These are phyloP conservation scores for Aspergillus eucalypticola DNA, from an alignment of 2,329 filamentous ascomycete genomes.

Conservation along the genomic window DNA sequence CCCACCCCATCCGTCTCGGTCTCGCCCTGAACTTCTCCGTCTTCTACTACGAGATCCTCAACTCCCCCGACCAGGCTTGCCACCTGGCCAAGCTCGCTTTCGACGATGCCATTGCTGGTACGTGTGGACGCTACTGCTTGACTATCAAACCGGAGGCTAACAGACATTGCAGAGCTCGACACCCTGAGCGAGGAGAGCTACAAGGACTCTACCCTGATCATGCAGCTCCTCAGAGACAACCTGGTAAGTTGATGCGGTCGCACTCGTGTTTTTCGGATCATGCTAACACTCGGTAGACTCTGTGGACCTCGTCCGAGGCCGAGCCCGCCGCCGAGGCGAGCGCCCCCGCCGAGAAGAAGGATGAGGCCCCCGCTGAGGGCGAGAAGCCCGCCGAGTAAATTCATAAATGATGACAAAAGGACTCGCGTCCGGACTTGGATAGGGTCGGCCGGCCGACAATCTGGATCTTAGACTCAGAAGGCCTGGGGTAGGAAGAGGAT, in stretches of 20 bases:
- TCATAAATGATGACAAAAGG: constrained; percentile 34
- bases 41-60: constrained; percentile 99
- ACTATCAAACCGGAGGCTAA: constrained; percentile 26
- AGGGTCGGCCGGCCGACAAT: constrained; percentile 11
- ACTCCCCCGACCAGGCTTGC: constrained; percentile 97
- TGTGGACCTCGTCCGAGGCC: constrained; percentile 98
- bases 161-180: constrained; percentile 70
- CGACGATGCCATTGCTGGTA: constrained; percentile 90
- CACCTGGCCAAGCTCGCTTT: constrained; percentile 95
- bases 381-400: constrained; percentile 49
- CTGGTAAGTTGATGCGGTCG: constrained; percentile 59
- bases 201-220: constrained; percentile 98
- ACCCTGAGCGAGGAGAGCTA: constrained; percentile 98
- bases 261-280: neutral
- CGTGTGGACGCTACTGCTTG: constrained; percentile 28
- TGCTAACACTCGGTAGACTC: constrained; percentile 64
- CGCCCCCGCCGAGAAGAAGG: constrained; percentile 45
- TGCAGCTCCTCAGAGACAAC: constrained; percentile 98
- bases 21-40: constrained; percentile 95
- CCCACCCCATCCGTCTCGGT: constrained; percentile 89
- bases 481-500: constrained; percentile 4
- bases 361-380: constrained; percentile 44
- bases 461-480: constrained; percentile 15
- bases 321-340: constrained; percentile 67
- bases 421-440: constrained; percentile 29